Evolutionary conservation across 2,329 filamentous ascomycete species (phyloP), one percentile per base, ranked within the genome.

Genomic region (Graphiopsis chlorocephala): DNA sequence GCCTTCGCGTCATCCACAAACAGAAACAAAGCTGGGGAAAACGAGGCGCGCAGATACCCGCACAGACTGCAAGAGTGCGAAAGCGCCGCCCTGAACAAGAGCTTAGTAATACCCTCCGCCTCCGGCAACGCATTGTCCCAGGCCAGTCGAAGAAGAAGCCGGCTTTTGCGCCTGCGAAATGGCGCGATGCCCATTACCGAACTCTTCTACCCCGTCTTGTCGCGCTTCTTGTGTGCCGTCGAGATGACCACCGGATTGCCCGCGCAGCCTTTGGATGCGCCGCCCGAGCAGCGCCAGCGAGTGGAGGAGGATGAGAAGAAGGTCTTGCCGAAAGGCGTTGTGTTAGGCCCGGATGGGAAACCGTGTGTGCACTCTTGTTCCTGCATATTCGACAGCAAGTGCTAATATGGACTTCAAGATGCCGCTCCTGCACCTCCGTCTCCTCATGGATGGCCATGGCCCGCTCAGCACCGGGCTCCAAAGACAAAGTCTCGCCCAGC

Each of bases 301-400:
- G 69, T 66, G 12, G 38, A 67, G 35, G 67, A 73, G n/a, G 70
- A 73, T 11, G 71, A 72, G 2, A 71, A 67, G 28, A 85, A 85
- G 73, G 85, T 83, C 72, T 78, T 90, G 31, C 86, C 90, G 17
- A 91, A 89, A 72, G 90, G 90, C 68, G 83, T 94, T 2, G 85
- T 94, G 42, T 79, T 94, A 38, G 91, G 89, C 53, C 89, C 89
- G 68, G 90, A 95, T 79, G 91, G 91, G 64, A 95, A 95, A 78
- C 91, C 91, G 91, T 94, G 79, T 82, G 90, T 78, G 45, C 38
- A 59, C 15, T 20, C 29, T 14, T 23, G 2, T 23, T 2, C 17
- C 12, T 12, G 10, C 2, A 4, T 3, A 12, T 0, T 1, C 2
- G 1, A 31, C 12, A 23, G 14, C 1, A 20, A 11, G 6, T 7